Base-by-base conservation (phyloP, 495 filamentous ascomycete species). In the Hypoxylon trugodes region DNA sequence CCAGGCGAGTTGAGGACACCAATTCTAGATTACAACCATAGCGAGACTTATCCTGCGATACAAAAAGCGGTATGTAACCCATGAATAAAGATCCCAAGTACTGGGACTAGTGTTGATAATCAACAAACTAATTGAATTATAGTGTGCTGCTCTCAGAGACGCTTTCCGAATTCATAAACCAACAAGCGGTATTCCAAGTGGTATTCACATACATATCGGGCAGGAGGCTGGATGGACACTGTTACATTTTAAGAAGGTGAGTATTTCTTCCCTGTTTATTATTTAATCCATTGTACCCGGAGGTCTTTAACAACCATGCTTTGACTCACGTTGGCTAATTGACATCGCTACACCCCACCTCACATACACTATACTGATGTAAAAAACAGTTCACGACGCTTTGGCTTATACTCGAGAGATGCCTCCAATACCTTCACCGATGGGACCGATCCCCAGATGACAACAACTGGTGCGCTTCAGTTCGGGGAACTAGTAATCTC, bases 151-250 rank as follows among this genome's bases (percentile, higher is more conserved):
- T 15, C 40, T 70, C 18, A 55, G 68, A 40, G 25, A 41, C 8
- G 12, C 3, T 15, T 65, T 58, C 8, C 43, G 68, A 25, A 56
- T 70, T 13, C 68, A 70, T 22, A 70, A 70, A 35, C 68, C 68
- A 1, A 51, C 45, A 47, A 30, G 28, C 4, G 10, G 4, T 5
- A 4, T 5, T 30, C 2, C n/a, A 0, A 50, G 40, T 0, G 68
- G 65, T 0, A 22, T 70, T 1, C 68, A 70, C 12, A 41, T 70
- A 8, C 68, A 70, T 10, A 51, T 68, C 6, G 65, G 65, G 2
- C 59, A 68, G 18, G 59, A 68, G 18, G 26, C 25, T 0, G 64
- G 60, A 1, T 70, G 50, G 51, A 56, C 41, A 8, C 22, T 70
- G 3, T 28, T 68, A 16, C 55, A 68, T 36, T 46, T 70, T 18